Conservation (phyloP, 441 rosid species). For the Cnidoscolus chayamansa region DNA sequence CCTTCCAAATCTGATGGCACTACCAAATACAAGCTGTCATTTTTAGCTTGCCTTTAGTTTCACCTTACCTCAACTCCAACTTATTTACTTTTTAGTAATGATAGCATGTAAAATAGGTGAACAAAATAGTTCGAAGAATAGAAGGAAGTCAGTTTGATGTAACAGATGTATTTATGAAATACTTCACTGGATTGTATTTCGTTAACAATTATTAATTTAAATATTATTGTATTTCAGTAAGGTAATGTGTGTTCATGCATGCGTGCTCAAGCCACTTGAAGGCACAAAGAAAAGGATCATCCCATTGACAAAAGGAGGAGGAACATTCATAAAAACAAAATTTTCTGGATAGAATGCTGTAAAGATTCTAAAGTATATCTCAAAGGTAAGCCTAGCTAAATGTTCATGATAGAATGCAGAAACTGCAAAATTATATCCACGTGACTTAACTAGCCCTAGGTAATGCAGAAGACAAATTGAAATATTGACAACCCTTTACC, state of each 20-base stretch:
- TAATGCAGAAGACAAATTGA: background rate
- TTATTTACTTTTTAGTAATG: background rate
- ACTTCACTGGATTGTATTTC: background rate
- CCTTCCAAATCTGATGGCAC: no score
- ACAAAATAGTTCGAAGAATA: background rate
- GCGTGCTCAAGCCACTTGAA: background rate
- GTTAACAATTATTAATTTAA: background rate
- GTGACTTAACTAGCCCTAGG: background rate
- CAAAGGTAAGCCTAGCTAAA: background rate
- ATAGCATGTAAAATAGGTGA: background rate
- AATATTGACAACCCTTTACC: constrained; percentile 36
- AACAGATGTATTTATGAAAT: background rate
- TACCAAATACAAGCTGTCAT: no score
- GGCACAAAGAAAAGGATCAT: background rate
- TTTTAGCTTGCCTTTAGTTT: no score
- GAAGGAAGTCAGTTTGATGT: background rate
- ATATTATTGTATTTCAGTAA: background rate
- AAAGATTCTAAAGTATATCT: background rate
- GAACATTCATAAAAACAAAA: background rate
- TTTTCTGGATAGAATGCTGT: background rate
- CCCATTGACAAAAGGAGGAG: background rate
- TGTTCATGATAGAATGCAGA: no score
- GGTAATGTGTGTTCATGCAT: background rate
- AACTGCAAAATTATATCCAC: no score
- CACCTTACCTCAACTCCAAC: no score